A percentile compares a stretch with the other conserved stretches of the same genome.
Evolutionary conservation across 1,284 basidiomycete species (phyloP).

Genomic region (Ustilago trichophora): DNA sequence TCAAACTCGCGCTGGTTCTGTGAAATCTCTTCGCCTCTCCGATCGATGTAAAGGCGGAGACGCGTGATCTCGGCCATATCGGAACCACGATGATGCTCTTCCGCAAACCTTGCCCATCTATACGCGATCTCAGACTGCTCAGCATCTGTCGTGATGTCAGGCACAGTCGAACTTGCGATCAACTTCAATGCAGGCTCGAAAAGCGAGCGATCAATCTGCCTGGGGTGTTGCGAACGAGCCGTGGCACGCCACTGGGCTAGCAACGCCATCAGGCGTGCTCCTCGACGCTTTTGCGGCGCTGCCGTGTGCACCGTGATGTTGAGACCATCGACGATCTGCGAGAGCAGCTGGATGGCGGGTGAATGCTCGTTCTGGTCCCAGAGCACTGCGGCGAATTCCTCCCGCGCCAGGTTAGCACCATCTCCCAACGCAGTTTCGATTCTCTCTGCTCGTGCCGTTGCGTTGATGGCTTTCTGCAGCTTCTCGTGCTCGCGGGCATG

Average conservation of each 20-base stretch:
- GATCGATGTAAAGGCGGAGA: slow-evolving; percentile 78
- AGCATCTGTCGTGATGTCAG: slow-evolving; percentile 8
- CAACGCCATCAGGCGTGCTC: slow-evolving; percentile 68
- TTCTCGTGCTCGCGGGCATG: slow-evolving; percentile 78
- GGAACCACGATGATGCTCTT: slow-evolving; percentile 79
- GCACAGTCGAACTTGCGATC: neutral
- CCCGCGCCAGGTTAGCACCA: slow-evolving; percentile 70
- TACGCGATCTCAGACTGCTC: slow-evolving; percentile 77
- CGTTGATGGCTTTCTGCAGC: slow-evolving; percentile 84
- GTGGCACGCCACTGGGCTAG: slow-evolving; percentile 82
- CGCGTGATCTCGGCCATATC: slow-evolving; percentile 78
- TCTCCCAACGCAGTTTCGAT: slow-evolving; percentile 68
- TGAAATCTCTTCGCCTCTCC: slow-evolving; percentile 73
- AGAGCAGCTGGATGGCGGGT: slow-evolving; percentile 80
- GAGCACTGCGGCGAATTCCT: slow-evolving; percentile 87
- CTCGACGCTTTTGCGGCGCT: slow-evolving; percentile 18
- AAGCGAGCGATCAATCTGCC: slow-evolving; percentile 76
- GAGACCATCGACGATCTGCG: slow-evolving; percentile 64
- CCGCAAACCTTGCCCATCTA: slow-evolving; percentile 86
- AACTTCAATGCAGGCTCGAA: slow-evolving; percentile 74
- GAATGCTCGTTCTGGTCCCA: slow-evolving; percentile 88
- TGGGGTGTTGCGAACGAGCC: slow-evolving; percentile 82
- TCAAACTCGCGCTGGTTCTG: slow-evolving; percentile 72
- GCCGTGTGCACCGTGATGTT: slow-evolving; percentile 3
- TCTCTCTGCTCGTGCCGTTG: slow-evolving; percentile 78